Evolutionary conservation across 2,329 filamentous ascomycete species (phyloP), one percentile per base, ranked within the genome.

Genomic region (Blastomyces silverae): DNA sequence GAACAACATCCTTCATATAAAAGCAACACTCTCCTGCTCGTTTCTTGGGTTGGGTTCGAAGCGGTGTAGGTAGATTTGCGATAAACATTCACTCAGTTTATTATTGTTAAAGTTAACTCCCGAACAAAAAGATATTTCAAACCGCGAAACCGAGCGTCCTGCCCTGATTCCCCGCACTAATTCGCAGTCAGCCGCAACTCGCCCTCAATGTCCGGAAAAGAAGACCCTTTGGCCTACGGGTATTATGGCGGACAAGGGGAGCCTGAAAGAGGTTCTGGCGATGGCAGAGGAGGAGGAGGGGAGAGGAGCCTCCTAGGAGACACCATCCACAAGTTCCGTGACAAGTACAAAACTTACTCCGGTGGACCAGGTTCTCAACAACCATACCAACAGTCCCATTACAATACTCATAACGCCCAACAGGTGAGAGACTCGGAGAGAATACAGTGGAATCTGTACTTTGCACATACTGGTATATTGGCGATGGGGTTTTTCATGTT

Each of bases 151-250:
- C 28, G 28, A 37, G 3, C 28, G 17, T 15, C 42, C 6, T 22
- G 4, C 6, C 34, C 7, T 22, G 17, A n/a, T 61, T 17, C 59
- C 59, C 59, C 59, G 59, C 44, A 25, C 59, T 50, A 37, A 34
- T 48, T 50, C 39, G 28, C 39, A 25, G 17, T 42, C 20, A 42
- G 11, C 44, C 64, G 13, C 61, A 55, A 46, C 31, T 37, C 17
- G 22, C 44, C 64, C 34, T 17, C 34, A 57, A 37, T 79, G 77
- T 74, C 77, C 22, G 70, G 74, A 61, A 71, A 77, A 64, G 80
- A 85, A 68, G 81, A 85, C 69, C 77, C 79, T 66, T 71, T 85
- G 71, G 83, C 83, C 64, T 85, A 85, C 71, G 83, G 83, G 67
- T 79, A 82, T 46, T 83, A 82, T 69, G 75, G 80, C 65, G 73